Evolutionary conservation across 306 rosid species (phyloP), one percentile per base, ranked within the genome.

Genomic region (Senna siamea): DNA sequence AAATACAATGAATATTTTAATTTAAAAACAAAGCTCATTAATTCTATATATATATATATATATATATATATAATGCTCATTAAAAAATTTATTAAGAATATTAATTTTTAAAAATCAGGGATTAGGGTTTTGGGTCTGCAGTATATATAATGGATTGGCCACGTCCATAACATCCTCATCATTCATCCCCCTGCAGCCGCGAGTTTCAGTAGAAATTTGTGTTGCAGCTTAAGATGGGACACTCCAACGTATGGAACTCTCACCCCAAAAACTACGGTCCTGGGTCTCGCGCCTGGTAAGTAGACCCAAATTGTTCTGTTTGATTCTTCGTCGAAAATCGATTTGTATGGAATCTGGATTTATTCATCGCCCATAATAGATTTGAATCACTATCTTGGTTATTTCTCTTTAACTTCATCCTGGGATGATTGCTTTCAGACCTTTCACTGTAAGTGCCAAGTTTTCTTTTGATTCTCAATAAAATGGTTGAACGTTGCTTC

Each of bases 261-360:
- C 98, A 89, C 78, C 97, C 98, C 2, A 89, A 93, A 87, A 91
- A 15, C 80, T 93, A 93, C 54, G 98, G 97, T 13, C 98, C 98
- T 73, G 96, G 97, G 30, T 91, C 98, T 58, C 92, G 98, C 76
- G 57, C 98, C 70, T 93, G 98, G 96, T 93, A 83, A 61, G 47
- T 9, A 6, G 37, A 4, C 35, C 2, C n/a, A 4, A 41, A 2
- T 23, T 3, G 13, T 9, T 41, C 37, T 30, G 50, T 7, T 41
- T 20, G 15, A 12, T 10, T 23, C 13, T 2, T 55, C 1, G 30
- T 12, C 15, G 30, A 56, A 23, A 6, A 9, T 17, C 6, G 57
- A 2, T 7, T 17, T 51, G 11, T 51, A 7, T 15, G 19, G 14
- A 5, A n/a, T n/a, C n/a, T n/a, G n/a, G n/a, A n/a, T n/a, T n/a